phyloP scores from a whole-genome alignment of 2,329 filamentous ascomycete species.

The Monilinia vaccinii-corymbosi region DNA sequence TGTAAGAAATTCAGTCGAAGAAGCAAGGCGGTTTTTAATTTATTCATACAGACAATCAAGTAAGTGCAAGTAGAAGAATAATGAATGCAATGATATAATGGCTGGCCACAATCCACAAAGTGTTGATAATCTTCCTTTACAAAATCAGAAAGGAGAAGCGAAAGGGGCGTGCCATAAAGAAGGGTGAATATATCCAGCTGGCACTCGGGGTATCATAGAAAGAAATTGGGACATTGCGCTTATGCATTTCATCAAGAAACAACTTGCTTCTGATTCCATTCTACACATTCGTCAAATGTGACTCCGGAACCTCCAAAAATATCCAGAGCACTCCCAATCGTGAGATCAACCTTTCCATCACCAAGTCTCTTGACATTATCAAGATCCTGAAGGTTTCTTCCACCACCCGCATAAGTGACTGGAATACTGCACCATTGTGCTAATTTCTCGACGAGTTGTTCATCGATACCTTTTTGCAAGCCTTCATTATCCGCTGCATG shows the following conservation, averaged over 20 bases:
- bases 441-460: conserved; percentile 67
- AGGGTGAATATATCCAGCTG: neutral
- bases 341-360: conserved; percentile 75
- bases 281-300: conserved; percentile 78
- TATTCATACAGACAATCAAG: neutral
- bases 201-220: neutral
- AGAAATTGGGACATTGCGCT: neutral
- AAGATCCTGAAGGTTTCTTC: conserved; percentile 70
- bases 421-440: conserved; percentile 84
- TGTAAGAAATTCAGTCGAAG: neutral
- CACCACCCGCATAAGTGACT: conserved; percentile 95
- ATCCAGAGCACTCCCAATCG: conserved; percentile 92
- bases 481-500: conserved; percentile 97
- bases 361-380: conserved; percentile 74
- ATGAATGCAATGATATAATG: neutral
- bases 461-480: conserved; percentile 82
- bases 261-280: conserved; percentile 62
- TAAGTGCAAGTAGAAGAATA: neutral
- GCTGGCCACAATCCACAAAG: neutral
- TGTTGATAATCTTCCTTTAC: neutral
- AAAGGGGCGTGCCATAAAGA: neutral
- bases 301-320: conserved; percentile 88
- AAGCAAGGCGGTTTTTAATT: neutral
- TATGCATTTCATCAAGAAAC: conserved; percentile 3
- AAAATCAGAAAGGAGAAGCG: neutral